These are phyloP conservation scores for Ceratocystis cubensis DNA, from an alignment of 2,329 filamentous ascomycete species.

Conservation along the genomic window DNA sequence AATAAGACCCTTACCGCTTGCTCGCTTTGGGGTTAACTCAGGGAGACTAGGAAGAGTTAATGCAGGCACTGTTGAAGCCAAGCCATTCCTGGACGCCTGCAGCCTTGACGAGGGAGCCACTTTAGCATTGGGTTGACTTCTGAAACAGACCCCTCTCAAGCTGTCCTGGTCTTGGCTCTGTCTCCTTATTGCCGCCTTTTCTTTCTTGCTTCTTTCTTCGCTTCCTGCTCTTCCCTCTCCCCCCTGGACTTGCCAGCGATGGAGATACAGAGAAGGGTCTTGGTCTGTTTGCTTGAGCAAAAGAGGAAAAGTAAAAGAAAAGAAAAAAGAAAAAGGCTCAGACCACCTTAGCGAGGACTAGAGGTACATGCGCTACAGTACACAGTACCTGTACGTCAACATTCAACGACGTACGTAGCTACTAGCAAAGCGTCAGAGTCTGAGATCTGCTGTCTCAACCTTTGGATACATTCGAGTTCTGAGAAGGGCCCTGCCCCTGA, in stretches of 20 bases:
- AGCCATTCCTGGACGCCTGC: conserved; percentile 14
- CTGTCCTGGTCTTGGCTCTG: background rate
- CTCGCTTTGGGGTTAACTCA: background rate
- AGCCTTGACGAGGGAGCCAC: conserved; percentile 11
- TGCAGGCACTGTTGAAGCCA: conserved; percentile 14
- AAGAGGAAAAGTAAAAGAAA: background rate
- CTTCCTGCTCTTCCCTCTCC: background rate
- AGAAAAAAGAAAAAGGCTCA: background rate
- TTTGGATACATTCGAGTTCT: too few relatives aligned
- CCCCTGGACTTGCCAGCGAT: background rate
- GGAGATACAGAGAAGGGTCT: background rate
- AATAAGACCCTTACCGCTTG: conserved; percentile 1
- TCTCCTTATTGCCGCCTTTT: conserved; percentile 2
- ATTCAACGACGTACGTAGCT: too few relatives aligned
- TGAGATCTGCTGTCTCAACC: too few relatives aligned
- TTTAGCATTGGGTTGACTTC: conserved; percentile 11
- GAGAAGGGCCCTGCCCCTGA: too few relatives aligned
- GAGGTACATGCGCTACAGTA: too few relatives aligned
- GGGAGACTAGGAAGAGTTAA: conserved; percentile 9
- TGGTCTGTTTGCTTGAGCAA: background rate
- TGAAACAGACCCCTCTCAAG: conserved; percentile 11
- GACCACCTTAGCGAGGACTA: background rate
- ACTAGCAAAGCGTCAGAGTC: too few relatives aligned
- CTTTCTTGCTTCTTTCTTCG: background rate
- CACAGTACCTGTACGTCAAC: background rate